Percentiles rank a stretch among this genome's conserved stretches.
phyloP scores from a whole-genome alignment of 768 basidiomycete genomes.

The Suillus plorans region DNA sequence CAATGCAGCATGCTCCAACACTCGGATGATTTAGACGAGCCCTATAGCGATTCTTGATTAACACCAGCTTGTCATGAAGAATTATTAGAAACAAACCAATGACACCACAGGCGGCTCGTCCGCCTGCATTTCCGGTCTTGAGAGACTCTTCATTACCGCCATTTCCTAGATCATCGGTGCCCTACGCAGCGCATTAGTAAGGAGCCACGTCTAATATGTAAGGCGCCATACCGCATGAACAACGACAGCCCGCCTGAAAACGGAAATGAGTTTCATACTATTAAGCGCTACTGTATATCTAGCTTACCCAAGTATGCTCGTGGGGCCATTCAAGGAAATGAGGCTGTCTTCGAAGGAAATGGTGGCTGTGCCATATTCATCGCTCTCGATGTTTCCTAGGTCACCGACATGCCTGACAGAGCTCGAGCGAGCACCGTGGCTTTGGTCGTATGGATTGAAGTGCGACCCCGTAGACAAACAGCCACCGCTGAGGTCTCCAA shows the following conservation, averaged over 20 bases:
- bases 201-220: constrained; percentile 5
- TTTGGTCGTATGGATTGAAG: constrained; percentile 69
- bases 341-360: constrained; percentile 58
- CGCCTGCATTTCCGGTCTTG: constrained; percentile 79
- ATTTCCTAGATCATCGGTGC: constrained; percentile 77
- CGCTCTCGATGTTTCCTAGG: constrained; percentile 69
- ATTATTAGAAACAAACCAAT: constrained; percentile 49
- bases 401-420: constrained; percentile 68
- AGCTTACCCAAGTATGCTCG: constrained; percentile 68
- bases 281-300: constrained; percentile 5
- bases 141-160: constrained; percentile 67
- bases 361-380: constrained; percentile 54
- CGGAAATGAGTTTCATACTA: constrained; percentile 4
- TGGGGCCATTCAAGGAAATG: constrained; percentile 67
- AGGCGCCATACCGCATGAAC: constrained; percentile 58
- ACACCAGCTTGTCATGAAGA: constrained; percentile 1
- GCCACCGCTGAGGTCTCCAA: constrained; percentile 66
- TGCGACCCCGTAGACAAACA: constrained; percentile 72
- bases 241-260: constrained; percentile 63
- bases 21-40: constrained; percentile 16
- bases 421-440: constrained; percentile 64
- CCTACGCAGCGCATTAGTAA: constrained; percentile 36
- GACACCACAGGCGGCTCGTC: constrained; percentile 77
- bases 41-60: constrained; percentile 13
- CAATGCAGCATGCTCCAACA: neutral